Evolutionary conservation across 1,139 yeast genomes (phyloP).

Genomic region (Diutina ranongensis): DNA sequence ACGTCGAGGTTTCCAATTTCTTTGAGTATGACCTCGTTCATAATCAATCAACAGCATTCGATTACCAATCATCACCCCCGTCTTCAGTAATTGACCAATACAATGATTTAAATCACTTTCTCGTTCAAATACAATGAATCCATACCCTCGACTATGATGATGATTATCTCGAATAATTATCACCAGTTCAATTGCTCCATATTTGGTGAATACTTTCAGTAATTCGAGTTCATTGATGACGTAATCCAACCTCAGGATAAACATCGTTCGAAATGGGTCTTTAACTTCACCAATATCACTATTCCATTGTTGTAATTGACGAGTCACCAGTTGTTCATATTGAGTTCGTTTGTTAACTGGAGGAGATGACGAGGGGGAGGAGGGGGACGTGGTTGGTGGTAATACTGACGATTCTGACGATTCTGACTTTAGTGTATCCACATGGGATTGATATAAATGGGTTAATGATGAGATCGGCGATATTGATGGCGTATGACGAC

Average conservation of each 20-base stretch:
- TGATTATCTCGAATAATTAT: conserved; percentile 51
- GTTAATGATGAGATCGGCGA: conserved; percentile 39
- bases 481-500: conserved; percentile 39
- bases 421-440: background rate
- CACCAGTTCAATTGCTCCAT: conserved; percentile 60
- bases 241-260: conserved; percentile 64
- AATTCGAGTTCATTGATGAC: conserved; percentile 58
- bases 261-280: conserved; percentile 73
- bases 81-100: conserved; percentile 44
- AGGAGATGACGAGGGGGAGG: conserved; percentile 7
- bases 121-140: conserved; percentile 61
- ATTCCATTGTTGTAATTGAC: conserved; percentile 38
- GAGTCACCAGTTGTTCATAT: conserved; percentile 15
- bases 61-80: conserved; percentile 20
- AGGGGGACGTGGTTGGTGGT: conserved; percentile 10
- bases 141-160: conserved; percentile 66
- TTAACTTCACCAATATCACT: conserved; percentile 38
- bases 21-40: conserved; percentile 68
- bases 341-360: conserved; percentile 5
- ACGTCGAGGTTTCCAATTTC: conserved; percentile 67
- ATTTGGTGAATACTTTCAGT: conserved; percentile 47
- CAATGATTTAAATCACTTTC: conserved; percentile 50
- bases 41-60: conserved; percentile 62
- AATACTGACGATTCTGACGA: conserved; percentile 12
- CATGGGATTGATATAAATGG: conserved; percentile 18